phyloP scores from a whole-genome alignment of 352 stramenopile species.

The Globisporangium solare region DNA sequence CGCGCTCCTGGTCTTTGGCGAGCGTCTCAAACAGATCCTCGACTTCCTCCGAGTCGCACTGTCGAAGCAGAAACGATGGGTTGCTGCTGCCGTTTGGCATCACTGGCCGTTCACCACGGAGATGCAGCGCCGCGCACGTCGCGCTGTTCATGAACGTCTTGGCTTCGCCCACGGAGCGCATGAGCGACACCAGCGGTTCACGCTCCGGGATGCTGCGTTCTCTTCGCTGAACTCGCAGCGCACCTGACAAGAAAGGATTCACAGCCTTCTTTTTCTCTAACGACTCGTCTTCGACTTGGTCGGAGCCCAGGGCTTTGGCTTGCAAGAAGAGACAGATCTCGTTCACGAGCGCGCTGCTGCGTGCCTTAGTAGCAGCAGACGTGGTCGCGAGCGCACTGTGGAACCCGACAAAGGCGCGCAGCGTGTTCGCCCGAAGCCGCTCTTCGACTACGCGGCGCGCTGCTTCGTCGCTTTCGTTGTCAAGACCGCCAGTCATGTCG shows the following conservation, averaged over 20 bases:
- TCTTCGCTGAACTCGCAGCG: not conserved
- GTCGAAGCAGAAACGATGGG: slow-evolving; percentile 34
- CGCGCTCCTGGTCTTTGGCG: slow-evolving; percentile 22
- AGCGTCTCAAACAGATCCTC: slow-evolving; percentile 58
- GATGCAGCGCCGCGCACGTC: slow-evolving; percentile 52
- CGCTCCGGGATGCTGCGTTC: slow-evolving; percentile 30
- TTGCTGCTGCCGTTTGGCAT: slow-evolving; percentile 5
- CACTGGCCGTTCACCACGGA: slow-evolving; percentile 37
- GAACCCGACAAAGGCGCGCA: slow-evolving; percentile 70
- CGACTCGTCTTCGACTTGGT: not conserved
- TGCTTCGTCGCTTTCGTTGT: slow-evolving; percentile 7
- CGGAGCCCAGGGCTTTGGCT: not conserved
- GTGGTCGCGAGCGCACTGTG: slow-evolving; percentile 51
- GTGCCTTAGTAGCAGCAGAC: slow-evolving; percentile 14
- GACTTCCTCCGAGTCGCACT: slow-evolving; percentile 47
- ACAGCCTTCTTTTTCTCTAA: not conserved
- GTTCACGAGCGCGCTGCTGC: slow-evolving; percentile 31
- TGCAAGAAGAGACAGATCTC: slow-evolving; percentile 31
- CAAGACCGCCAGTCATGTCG: slow-evolving; percentile 4
- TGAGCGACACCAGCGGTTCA: slow-evolving; percentile 42
- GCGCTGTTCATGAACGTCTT: slow-evolving; percentile 64
- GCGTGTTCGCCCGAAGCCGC: slow-evolving; percentile 42
- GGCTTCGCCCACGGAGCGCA: slow-evolving; percentile 31
- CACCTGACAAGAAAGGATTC: not conserved
- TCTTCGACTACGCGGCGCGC: slow-evolving; percentile 29